Conservation (phyloP, 345 rosid genomes). For the Leavenworthia alabamica region DNA sequence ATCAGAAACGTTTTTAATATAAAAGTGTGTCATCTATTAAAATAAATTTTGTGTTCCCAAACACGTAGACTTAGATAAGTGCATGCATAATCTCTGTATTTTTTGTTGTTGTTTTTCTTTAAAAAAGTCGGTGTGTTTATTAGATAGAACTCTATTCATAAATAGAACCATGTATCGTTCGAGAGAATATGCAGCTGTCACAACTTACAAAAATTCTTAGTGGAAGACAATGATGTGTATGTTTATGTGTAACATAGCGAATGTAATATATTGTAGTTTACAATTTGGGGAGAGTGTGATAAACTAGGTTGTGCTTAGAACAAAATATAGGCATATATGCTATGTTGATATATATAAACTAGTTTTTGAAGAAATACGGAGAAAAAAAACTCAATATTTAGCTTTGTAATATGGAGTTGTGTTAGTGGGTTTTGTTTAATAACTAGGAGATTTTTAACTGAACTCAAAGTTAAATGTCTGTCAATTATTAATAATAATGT, state of each 20-base stretch:
- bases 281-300: not conserved
- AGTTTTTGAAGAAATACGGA: not conserved
- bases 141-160: not conserved
- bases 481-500: not conserved
- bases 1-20: not conserved
- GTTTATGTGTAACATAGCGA: not conserved
- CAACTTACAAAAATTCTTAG: not conserved
- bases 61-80: constrained; percentile 29
- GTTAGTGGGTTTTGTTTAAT: not conserved
- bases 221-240: not conserved
- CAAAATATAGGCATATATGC: not conserved
- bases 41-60: not conserved
- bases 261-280: not conserved
- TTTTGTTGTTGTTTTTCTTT: not conserved
- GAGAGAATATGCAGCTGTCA: constrained; percentile 4
- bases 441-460: not conserved
- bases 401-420: not conserved
- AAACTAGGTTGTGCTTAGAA: not conserved
- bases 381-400: not conserved
- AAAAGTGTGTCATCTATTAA: not conserved
- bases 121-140: not conserved
- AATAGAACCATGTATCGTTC: not conserved
- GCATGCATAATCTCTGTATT: constrained; percentile 20
- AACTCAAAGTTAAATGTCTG: not conserved
- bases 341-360: not conserved